Percentiles rank a stretch among this genome's conserved stretches.
These are phyloP conservation scores for Aspergillus fumigatiaffinis DNA, from an alignment of 2,329 filamentous ascomycete genomes.

Conservation along the genomic window DNA sequence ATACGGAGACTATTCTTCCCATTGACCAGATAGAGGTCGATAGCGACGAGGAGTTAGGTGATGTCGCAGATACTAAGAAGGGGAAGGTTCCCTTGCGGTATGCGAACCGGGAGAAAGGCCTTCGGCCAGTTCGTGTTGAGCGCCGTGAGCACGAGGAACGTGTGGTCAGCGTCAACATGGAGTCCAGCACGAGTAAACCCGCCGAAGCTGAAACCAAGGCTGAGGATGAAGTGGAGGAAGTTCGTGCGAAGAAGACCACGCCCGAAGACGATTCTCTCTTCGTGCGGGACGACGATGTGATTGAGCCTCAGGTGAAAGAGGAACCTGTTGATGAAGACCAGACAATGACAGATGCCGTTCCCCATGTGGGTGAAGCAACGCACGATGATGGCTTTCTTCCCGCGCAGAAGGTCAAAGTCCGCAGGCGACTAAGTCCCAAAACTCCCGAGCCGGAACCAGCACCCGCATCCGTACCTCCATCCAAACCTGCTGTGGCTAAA, in stretches of 20 bases:
- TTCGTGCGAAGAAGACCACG: not conserved
- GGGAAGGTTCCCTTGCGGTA: slow-evolving; percentile 30
- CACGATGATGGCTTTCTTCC: slow-evolving; percentile 33
- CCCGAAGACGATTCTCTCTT: slow-evolving; percentile 16
- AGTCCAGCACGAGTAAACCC: slow-evolving; percentile 46
- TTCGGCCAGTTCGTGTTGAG: slow-evolving; percentile 53
- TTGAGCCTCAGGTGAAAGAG: slow-evolving; percentile 45
- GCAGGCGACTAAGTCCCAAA: slow-evolving; percentile 27
- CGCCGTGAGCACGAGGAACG: slow-evolving; percentile 55
- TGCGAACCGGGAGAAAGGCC: slow-evolving; percentile 23
- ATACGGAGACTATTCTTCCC: slow-evolving; percentile 46
- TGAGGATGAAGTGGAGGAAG: slow-evolving; percentile 29
- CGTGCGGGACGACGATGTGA: slow-evolving; percentile 15
- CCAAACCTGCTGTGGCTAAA: slow-evolving; percentile 13
- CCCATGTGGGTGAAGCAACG: slow-evolving; percentile 23
- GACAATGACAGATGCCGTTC: slow-evolving; percentile 31
- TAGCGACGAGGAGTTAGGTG: slow-evolving; percentile 47
- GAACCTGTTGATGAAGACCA: slow-evolving; percentile 51
- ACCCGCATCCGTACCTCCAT: not conserved
- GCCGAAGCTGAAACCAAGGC: slow-evolving; percentile 36
- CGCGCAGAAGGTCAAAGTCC: slow-evolving; percentile 32
- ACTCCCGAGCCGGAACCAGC: slow-evolving; percentile 6
- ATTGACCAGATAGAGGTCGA: slow-evolving; percentile 57
- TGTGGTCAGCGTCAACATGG: slow-evolving; percentile 51
- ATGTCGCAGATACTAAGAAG: slow-evolving; percentile 23